Evolutionary conservation across 345 rosid species (phyloP).

Genomic region (Mercurialis annua): DNA sequence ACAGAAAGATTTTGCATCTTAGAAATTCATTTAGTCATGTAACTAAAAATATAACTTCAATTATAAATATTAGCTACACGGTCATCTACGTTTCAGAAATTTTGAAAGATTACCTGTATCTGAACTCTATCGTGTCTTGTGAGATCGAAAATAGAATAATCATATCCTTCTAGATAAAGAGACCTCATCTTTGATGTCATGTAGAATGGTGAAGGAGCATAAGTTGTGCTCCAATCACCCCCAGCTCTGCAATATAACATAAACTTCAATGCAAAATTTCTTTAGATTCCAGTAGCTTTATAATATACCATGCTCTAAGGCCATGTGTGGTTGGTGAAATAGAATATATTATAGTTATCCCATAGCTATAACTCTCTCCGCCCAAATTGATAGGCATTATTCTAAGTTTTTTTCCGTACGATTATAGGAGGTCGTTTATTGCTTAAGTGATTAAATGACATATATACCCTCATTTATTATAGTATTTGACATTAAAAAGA

Average conservation of each 20-base stretch:
- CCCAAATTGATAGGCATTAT: too few species aligned
- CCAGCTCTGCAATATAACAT: constrained; percentile 48
- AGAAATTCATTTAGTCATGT: background rate
- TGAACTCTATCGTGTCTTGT: constrained; percentile 57
- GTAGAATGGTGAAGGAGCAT: constrained; percentile 81
- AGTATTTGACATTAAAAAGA: too few species aligned
- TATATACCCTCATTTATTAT: too few species aligned
- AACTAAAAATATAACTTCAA: background rate
- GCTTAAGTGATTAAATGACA: too few species aligned
- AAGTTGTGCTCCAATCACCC: constrained; percentile 73
- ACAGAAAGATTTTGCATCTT: background rate
- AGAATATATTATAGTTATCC: too few species aligned
- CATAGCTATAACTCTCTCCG: too few species aligned
- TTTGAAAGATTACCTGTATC: constrained; percentile 48
- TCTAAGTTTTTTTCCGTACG: too few species aligned
- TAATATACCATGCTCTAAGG: too few species aligned
- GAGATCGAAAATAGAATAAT: constrained; percentile 63
- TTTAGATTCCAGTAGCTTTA: background rate
- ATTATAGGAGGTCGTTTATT: too few species aligned
- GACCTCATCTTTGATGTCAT: constrained; percentile 71
- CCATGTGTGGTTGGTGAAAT: too few species aligned
- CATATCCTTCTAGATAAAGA: constrained; percentile 66
- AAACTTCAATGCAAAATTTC: background rate
- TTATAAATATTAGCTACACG: background rate
- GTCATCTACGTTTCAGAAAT: background rate